phyloP scores from a whole-genome alignment of 108 stramenopile species.

The Cyclotella kingstonii region DNA sequence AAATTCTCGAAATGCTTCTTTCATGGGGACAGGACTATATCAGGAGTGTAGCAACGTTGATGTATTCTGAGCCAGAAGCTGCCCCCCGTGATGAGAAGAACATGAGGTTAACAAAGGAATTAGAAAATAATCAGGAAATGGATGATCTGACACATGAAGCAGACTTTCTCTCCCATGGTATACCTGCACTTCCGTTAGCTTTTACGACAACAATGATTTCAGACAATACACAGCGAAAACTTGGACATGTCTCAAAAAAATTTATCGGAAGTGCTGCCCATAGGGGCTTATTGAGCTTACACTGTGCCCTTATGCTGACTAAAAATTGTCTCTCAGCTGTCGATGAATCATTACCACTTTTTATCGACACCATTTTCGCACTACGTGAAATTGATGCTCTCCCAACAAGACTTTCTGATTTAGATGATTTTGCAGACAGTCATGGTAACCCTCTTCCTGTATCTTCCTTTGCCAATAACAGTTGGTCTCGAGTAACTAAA shows the following conservation, averaged over 20 bases:
- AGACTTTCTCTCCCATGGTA: constrained; percentile 14
- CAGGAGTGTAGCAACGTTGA: constrained; percentile 52
- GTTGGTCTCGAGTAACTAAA: constrained; percentile 52
- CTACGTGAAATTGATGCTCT: constrained; percentile 71
- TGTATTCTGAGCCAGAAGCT: constrained; percentile 44
- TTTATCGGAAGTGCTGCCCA: constrained; percentile 70
- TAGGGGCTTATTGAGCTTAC: constrained; percentile 67
- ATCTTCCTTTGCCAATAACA: constrained; percentile 60
- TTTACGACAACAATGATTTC: constrained; percentile 15
- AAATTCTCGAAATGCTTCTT: constrained; percentile 61
- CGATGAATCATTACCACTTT: constrained; percentile 55
- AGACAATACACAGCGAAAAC: neutral
- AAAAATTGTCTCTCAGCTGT: constrained; percentile 51
- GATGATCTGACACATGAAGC: constrained; percentile 2
- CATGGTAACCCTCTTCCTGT: constrained; percentile 66
- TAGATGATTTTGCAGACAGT: constrained; percentile 87
- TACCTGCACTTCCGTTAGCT: constrained; percentile 28
- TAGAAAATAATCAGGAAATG: neutral
- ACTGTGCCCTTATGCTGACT: constrained; percentile 68
- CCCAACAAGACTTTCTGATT: constrained; percentile 65
- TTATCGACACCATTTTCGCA: constrained; percentile 69
- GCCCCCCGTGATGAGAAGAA: neutral
- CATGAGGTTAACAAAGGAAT: neutral
- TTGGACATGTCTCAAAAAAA: constrained; percentile 30
- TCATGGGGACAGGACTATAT: constrained; percentile 71